Evolutionary conservation across 2,329 filamentous ascomycete species (phyloP).

Genomic region (Epicoccum nigrum): DNA sequence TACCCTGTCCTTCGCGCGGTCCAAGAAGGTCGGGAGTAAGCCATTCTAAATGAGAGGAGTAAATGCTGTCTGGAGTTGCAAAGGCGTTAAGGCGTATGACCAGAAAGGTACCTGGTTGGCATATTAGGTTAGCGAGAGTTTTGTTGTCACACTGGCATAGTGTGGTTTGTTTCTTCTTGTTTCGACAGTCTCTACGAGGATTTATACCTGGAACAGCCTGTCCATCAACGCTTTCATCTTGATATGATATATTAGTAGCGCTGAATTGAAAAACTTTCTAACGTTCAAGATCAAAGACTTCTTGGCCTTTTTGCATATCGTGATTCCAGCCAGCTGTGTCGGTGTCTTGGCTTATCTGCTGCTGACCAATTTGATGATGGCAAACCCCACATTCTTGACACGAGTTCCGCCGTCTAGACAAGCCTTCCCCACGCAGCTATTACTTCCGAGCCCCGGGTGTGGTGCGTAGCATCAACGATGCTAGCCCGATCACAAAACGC

Average conservation of each 20-base stretch:
- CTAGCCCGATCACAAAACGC: slow-evolving; percentile 24
- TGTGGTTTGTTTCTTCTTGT: slow-evolving; percentile 11
- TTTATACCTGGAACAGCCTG: slow-evolving; percentile 12
- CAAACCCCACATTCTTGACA: slow-evolving; percentile 28
- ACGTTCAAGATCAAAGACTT: slow-evolving; percentile 2
- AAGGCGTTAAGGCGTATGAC: slow-evolving; percentile 23
- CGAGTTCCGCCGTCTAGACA: slow-evolving; percentile 19
- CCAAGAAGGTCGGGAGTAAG: slow-evolving; percentile 47
- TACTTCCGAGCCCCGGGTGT: slow-evolving; percentile 18
- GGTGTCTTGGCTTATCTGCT: slow-evolving; percentile 19
- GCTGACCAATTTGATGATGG: slow-evolving; percentile 37
- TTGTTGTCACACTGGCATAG: slow-evolving; percentile 14
- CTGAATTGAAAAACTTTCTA: slow-evolving; percentile 20
- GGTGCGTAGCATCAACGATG: neutral
- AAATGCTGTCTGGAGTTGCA: slow-evolving; percentile 23
- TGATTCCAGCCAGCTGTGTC: neutral
- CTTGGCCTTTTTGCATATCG: neutral
- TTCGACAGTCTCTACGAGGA: slow-evolving; percentile 8
- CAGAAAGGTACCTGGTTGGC: slow-evolving; percentile 14
- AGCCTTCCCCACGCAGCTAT: slow-evolving; percentile 35
- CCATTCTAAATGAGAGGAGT: neutral
- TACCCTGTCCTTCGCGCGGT: slow-evolving; percentile 51
- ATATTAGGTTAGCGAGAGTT: slow-evolving; percentile 12
- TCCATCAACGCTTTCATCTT: slow-evolving; percentile 11
- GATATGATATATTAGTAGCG: slow-evolving; percentile 18